phyloP scores from a whole-genome alignment of 495 filamentous ascomycete species.

The Penicillium pulvis region DNA sequence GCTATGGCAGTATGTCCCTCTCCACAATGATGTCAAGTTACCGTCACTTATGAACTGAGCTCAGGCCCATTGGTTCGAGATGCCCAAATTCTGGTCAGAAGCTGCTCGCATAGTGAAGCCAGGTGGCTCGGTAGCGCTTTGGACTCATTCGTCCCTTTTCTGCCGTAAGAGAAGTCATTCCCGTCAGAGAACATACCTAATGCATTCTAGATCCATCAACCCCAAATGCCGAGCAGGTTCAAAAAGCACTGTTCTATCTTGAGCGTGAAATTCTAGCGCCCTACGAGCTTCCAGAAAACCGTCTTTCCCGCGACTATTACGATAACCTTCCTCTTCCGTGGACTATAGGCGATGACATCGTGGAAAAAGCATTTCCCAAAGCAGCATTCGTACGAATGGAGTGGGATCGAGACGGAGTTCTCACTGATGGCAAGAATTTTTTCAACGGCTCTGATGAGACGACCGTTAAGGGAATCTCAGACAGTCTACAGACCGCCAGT shows the following conservation, averaged over 20 bases:
- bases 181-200: background rate
- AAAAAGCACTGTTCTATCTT: constrained; percentile 32
- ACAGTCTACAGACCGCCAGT: constrained; percentile 37
- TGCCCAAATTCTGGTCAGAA: constrained; percentile 51
- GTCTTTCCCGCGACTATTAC: constrained; percentile 38
- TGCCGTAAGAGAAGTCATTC: constrained; percentile 22
- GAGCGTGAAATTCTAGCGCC: constrained; percentile 32
- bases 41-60: background rate
- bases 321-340: constrained; percentile 50
- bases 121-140: constrained; percentile 56
- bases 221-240: constrained; percentile 19
- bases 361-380: constrained; percentile 38
- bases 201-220: constrained; percentile 27
- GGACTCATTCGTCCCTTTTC: constrained; percentile 33
- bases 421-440: constrained; percentile 27
- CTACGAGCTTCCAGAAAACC: constrained; percentile 39
- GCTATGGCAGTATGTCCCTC: constrained; percentile 42
- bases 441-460: constrained; percentile 21
- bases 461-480: constrained; percentile 25
- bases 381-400: constrained; percentile 38
- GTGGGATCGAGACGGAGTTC: constrained; percentile 37
- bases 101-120: constrained; percentile 51
- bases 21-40: background rate
- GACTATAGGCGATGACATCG: constrained; percentile 26
- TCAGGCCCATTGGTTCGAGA: constrained; percentile 60